These are phyloP conservation scores for Metschnikowia henanensis DNA, from an alignment of 805 yeast genomes.

Conservation along the genomic window DNA sequence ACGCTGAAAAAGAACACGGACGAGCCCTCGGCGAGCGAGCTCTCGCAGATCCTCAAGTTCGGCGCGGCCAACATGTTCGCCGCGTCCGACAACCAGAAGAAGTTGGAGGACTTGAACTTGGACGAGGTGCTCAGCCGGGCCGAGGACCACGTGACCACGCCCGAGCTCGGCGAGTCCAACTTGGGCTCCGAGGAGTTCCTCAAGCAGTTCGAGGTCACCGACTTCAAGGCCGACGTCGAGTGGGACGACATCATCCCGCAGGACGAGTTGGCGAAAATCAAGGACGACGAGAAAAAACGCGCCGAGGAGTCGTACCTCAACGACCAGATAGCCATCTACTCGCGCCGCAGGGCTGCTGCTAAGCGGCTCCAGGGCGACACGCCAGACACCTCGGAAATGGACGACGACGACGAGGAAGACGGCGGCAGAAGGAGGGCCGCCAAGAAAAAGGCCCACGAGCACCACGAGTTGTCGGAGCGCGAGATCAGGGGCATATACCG, in stretches of 20 bases:
- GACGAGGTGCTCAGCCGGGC: constrained; percentile 97
- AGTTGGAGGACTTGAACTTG: constrained; percentile 89
- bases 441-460: constrained; percentile 35
- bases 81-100: constrained; percentile 92
- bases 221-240: constrained; percentile 95
- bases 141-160: constrained; percentile 95
- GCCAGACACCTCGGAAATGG: constrained; percentile 38
- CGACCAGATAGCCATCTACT: constrained; percentile 86
- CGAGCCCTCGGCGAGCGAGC: constrained; percentile 83
- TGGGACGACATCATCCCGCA: constrained; percentile 99
- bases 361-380: constrained; percentile 47
- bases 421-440: constrained; percentile 25
- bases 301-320: constrained; percentile 84
- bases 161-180: constrained; percentile 96
- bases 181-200: constrained; percentile 97
- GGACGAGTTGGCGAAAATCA: constrained; percentile 83
- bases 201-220: constrained; percentile 97
- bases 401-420: constrained; percentile 36
- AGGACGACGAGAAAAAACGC: constrained; percentile 86
- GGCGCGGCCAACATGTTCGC: constrained; percentile 99
- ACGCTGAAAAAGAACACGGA: constrained; percentile 48
- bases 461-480: constrained; percentile 68
- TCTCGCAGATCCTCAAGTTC: constrained; percentile 90
- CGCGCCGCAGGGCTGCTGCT: constrained; percentile 76
- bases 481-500: constrained; percentile 86